Base-by-base conservation (phyloP, 306 rosid genomes). In the Dryas octopetala region DNA sequence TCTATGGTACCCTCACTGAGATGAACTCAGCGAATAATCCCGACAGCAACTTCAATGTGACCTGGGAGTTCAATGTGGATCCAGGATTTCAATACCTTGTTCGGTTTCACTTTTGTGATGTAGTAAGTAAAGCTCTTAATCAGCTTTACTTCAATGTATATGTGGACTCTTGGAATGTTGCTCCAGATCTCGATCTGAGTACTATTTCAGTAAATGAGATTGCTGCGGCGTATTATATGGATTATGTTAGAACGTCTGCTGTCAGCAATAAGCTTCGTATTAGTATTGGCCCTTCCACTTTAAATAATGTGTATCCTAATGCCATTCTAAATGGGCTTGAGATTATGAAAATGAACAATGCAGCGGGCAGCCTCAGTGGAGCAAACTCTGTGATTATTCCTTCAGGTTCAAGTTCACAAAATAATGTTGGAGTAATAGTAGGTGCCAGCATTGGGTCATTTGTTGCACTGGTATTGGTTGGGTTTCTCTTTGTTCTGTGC, bases 311-410 rank as follows among this genome's bases (percentile, higher is more conserved):
- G 58, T 83, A 79, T 70, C 97, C 98, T 38, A 87, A 89, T 76
- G 98, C 93, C 62, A 94, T 94, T 75, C 79, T 94, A 62, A 94
- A 94, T 87, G 98, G 98, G 50, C 85, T 94, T 66, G 98, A 94
- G 89, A 86, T 94, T 68, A 83, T 94, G 96, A 94, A 94, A 86
- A 82, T 94, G 86, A 91, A 83, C 87, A 89, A 90, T 66, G 82
- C 98, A 60, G 70, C n/a, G 72, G 89, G 93, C 63, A 87, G 94
- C 79, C 95, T 91, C 60, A 77, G 91, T 71, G 86, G 66, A 62
- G 79, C 78, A 47, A 67, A 70, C 45, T 53, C 76, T 17, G 46
- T 66, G 9, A 59, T n/a, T 70, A 10, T 28, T 79, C 55, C 83
- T 44, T 70, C 70, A 2, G 54, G 62, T 73, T 83, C 97, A 12